Conservation (phyloP, 352 stramenopile genomes). For the Pythium periplocum region DNA sequence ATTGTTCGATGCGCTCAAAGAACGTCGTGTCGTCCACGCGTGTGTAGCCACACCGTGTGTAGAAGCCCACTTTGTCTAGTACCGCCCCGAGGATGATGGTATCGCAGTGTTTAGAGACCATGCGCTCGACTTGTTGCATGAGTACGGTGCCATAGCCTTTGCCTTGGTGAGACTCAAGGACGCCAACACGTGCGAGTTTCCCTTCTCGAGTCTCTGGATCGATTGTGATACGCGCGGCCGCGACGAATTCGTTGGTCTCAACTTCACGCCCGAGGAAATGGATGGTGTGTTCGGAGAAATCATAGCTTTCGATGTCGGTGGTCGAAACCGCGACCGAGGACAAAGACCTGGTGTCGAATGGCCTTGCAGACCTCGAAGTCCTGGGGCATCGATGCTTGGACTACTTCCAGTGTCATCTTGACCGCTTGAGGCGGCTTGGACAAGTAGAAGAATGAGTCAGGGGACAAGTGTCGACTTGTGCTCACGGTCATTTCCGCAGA, state of each 20-base stretch:
- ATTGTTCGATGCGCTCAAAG: conserved; percentile 38
- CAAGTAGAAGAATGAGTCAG: too few species aligned
- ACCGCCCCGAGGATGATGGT: conserved; percentile 32
- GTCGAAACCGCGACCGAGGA: background rate
- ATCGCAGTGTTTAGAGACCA: conserved; percentile 19
- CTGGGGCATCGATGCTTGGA: background rate
- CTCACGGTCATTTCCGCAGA: too few species aligned
- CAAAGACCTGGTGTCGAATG: background rate
- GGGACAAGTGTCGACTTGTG: too few species aligned
- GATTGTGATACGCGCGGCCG: conserved; percentile 29
- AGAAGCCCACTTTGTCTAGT: conserved; percentile 37
- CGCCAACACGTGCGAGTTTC: conserved; percentile 39
- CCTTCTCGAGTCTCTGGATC: conserved; percentile 20
- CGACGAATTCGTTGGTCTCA: conserved; percentile 34
- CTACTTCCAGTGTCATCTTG: too few species aligned
- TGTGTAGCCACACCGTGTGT: conserved; percentile 46
- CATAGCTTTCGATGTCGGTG: background rate
- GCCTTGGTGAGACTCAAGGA: conserved; percentile 34
- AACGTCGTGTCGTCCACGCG: conserved; percentile 38
- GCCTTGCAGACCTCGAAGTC: background rate
- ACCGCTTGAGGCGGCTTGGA: too few species aligned
- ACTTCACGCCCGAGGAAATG: conserved; percentile 39
- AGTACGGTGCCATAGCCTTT: conserved; percentile 33
- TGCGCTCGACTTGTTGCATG: conserved; percentile 26
- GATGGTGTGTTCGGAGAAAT: conserved; percentile 10